Evolutionary conservation across 257 asterid genomes (phyloP), one percentile per base, ranked within the genome.

Genomic region (Fraxinus anomala): DNA sequence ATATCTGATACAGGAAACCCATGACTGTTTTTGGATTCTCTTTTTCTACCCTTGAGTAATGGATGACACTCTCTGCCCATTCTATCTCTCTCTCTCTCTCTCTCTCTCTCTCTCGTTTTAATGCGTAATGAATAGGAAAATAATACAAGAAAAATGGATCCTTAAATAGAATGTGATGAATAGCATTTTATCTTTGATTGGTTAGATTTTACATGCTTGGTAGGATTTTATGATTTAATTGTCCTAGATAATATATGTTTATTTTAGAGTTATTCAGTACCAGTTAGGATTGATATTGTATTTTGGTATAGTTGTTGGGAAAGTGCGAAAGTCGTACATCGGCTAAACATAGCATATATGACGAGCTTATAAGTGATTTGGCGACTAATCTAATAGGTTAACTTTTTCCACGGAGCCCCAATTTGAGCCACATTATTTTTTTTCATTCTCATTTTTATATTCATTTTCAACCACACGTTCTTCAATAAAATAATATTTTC

Each of bases 1-100:
- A 92, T 74, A 4, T 92, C 85, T 30, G 91, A 84, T 14, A 86
- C 31, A 26, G 96, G 77, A 68, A 83, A 82, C 6, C 90, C 92
- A 86, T 94, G 96, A 70, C 84, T 87, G 82, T 87, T 92, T 79
- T 90, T 94, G 42, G 82, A 85, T 61, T 92, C 91, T 83, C 93
- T 90, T 70, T 85, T 90, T 81, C 94, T 91, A 31, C 97, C 97
- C 59, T 61, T 88, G 0, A 94, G 89, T 47, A 88, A 80, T 73
- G 94, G 92, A 86, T 94, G 92, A 77, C 87, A 80, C 39, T 81
- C 80, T 61, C 77, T 83, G 71, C 8, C 88, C 93, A 89, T 89
- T 76, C 14, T 36, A 39, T 37, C 72, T 56, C 61, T 1, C 23
- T 54, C 24, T 14, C 31, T 36, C 33, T 11, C 3, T 31, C 28